phyloP scores from a whole-genome alignment of 75 land plant species.

The Cunninghamia lanceolata region DNA sequence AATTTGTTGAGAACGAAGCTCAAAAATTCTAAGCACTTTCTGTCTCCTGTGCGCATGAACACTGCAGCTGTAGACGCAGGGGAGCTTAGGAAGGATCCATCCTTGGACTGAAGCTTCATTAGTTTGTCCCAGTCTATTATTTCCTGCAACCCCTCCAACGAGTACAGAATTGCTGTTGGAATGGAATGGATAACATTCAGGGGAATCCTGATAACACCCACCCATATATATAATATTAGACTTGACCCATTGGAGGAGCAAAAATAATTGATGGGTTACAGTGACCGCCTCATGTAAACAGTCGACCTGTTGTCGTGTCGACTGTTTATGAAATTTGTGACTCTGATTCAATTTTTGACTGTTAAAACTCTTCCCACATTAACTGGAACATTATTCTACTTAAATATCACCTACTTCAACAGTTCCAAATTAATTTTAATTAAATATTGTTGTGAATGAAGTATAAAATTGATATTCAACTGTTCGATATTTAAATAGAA shows the following conservation, averaged over 20 bases:
- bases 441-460: no score
- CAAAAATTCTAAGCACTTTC: slow-evolving; percentile 22
- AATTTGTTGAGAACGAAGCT: slow-evolving; percentile 18
- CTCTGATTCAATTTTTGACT: no score
- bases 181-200: slow-evolving; percentile 18
- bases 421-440: no score
- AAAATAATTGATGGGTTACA: neutral
- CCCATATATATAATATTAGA: neutral
- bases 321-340: no score
- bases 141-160: slow-evolving; percentile 23
- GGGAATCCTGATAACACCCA: slow-evolving; percentile 16
- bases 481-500: no score
- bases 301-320: no score
- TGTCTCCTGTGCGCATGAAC: slow-evolving; percentile 19
- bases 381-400: no score
- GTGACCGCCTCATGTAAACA: no score
- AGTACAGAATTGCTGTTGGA: slow-evolving; percentile 24
- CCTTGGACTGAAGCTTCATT: slow-evolving; percentile 22
- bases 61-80: slow-evolving; percentile 28
- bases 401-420: no score
- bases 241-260: neutral
- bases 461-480: no score
- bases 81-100: slow-evolving; percentile 30
- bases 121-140: slow-evolving; percentile 24
- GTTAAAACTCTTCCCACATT: no score